Evolutionary conservation across 768 basidiomycete genomes (phyloP), one percentile per base, ranked within the genome.

Genomic region (Sporobolomyces phaffii): DNA sequence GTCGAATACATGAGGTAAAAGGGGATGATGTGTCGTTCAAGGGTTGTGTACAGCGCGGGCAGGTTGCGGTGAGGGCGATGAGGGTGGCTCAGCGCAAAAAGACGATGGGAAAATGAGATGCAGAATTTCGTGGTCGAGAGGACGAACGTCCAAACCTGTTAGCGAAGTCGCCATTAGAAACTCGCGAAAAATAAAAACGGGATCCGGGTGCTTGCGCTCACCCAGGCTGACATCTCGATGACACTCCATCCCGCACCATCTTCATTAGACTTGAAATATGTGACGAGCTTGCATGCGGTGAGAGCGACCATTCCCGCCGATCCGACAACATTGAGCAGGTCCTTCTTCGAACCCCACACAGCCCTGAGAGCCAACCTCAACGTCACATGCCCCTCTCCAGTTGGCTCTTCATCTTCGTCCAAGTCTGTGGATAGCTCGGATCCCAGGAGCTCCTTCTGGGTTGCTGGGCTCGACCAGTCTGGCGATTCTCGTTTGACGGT

Each of bases 11-110:
- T 15, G 44, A 72, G 22, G 57, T 31, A 50, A 57, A 66, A 74
- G 1, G 71, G 60, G 13, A 67, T 73, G 62, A 73, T 24, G 60
- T 73, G 73, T 26, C 34, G 48, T 24, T 68, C 60, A 44, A 76
- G 60, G 10, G 56, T 51, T 9, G 43, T 51, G 54, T 62, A 65
- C 17, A 47, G 50, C 11, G 53, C 38, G 3, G 65, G 52, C 20
- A 66, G 26, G 20, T 59, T 17, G 33, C 60, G 62, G 43, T 60
- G 64, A 33, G 64, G 58, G 0, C 54, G 29, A 4, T 31, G 14
- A 14, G 65, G 65, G 29, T 47, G 61, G 9, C 41, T 48, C n/a
- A 65, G 47, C 29, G 52, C 63, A 41, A 48, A 54, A 22, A 62
- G 65, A 41, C 53, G 67, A 51, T 60, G 63, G 28, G 51, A 43